Conservation (phyloP, 805 yeast species). For the Wickerhamomyces queroliae region DNA sequence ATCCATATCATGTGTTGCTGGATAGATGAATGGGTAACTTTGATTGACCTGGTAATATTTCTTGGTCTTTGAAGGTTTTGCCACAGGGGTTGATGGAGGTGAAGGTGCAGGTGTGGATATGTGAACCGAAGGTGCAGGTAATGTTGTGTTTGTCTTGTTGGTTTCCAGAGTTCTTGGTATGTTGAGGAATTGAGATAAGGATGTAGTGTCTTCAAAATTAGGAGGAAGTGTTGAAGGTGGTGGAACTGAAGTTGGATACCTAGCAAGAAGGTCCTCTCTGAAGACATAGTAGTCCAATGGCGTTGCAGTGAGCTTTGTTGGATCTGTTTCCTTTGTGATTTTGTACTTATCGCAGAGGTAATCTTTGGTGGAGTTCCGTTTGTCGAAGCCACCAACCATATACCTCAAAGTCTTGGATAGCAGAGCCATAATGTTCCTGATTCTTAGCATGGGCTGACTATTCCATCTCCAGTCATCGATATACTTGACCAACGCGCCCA, state of each 20-base stretch:
- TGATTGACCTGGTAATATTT: conserved; percentile 60
- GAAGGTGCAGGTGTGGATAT: conserved; percentile 89
- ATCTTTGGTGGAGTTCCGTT: conserved; percentile 37
- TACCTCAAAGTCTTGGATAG: conserved; percentile 48
- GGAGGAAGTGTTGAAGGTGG: conserved; percentile 43
- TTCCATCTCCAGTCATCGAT: conserved; percentile 68
- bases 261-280: conserved; percentile 62
- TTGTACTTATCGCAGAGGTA: conserved; percentile 38
- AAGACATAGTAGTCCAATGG: conserved; percentile 84
- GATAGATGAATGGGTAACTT: conserved; percentile 62
- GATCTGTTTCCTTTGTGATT: conserved; percentile 20
- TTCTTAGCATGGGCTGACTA: conserved; percentile 35
- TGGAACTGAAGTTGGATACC: conserved; percentile 68
- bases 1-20: conserved; percentile 30
- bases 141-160: conserved; percentile 35
- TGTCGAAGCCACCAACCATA: conserved; percentile 54
- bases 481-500: conserved; percentile 38
- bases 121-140: conserved; percentile 54
- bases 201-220: conserved; percentile 41
- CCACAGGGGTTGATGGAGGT: conserved; percentile 54
- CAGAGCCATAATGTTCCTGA: conserved; percentile 50
- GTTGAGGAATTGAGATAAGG: conserved; percentile 54
- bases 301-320: conserved; percentile 45
- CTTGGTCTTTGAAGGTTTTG: conserved; percentile 33
- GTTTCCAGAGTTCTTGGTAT: conserved; percentile 48